A percentile compares a stretch with the other conserved stretches of the same genome.
These are phyloP conservation scores for Chytridium lagenaria DNA, from an alignment of 371 early-diverging fungal genomes.

Conservation along the genomic window DNA sequence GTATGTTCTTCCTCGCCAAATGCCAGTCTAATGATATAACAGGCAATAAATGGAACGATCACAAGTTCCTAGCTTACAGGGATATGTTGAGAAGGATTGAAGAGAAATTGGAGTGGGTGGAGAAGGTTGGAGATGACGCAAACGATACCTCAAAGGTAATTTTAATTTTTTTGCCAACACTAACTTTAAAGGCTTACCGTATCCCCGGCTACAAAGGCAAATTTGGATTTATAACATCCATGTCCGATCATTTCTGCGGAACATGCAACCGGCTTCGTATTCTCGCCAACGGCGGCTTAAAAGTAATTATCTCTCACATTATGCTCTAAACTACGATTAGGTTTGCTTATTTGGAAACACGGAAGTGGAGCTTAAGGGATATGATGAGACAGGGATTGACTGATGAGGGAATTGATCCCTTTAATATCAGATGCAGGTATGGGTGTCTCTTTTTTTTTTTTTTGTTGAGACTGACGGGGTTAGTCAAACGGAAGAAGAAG, in stretches of 20 bases:
- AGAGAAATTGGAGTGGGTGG: slow-evolving; percentile 62
- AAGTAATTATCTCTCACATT: slow-evolving; percentile 54
- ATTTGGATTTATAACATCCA: slow-evolving; percentile 94
- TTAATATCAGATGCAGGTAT: slow-evolving; percentile 70
- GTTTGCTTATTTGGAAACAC: slow-evolving; percentile 91
- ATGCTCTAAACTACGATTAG: slow-evolving; percentile 15
- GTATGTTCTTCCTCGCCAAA: slow-evolving; percentile 46
- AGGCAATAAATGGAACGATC: slow-evolving; percentile 87
- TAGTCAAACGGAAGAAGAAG: slow-evolving; percentile 83
- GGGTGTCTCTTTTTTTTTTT: neutral
- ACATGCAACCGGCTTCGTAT: slow-evolving; percentile 92
- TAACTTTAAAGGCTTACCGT: slow-evolving; percentile 41
- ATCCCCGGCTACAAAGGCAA: slow-evolving; percentile 82
- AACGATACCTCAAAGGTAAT: slow-evolving; percentile 88
- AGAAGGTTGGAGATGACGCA: slow-evolving; percentile 69
- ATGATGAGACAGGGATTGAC: slow-evolving; percentile 71
- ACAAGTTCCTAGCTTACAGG: slow-evolving; percentile 83
- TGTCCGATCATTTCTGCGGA: slow-evolving; percentile 94
- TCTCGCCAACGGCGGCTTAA: slow-evolving; percentile 93
- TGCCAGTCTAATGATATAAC: neutral
- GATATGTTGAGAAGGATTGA: slow-evolving; percentile 71
- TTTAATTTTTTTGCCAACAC: neutral
- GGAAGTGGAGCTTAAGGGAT: slow-evolving; percentile 85
- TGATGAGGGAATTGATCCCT: slow-evolving; percentile 70
- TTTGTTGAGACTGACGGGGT: neutral